Percentiles rank a stretch among this genome's conserved stretches.
phyloP scores from a whole-genome alignment of 2,329 filamentous ascomycete species.

The Cladosporium sp. region DNA sequence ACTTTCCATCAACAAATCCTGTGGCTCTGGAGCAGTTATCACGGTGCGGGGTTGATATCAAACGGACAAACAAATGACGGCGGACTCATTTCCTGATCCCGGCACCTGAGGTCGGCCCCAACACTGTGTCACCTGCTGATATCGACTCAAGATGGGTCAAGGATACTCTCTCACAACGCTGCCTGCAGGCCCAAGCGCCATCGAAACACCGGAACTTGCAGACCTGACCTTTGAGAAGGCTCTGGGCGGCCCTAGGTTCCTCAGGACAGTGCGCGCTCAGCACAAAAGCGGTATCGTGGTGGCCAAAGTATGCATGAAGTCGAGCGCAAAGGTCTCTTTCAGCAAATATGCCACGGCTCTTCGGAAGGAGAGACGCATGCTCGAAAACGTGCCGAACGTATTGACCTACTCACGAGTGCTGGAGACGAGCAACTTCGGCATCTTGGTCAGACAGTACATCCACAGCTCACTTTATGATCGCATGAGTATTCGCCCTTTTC shows the following conservation, averaged over 20 bases:
- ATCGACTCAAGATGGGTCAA: constrained; percentile 74
- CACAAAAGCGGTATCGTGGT: constrained; percentile 90
- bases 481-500: constrained; percentile 90
- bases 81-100: neutral
- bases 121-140: neutral
- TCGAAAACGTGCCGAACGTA: constrained; percentile 86
- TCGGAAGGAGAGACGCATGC: constrained; percentile 76
- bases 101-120: constrained; percentile 12
- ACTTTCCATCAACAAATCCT: neutral
- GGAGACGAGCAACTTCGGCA: constrained; percentile 88
- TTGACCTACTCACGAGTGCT: constrained; percentile 86
- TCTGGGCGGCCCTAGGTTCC: constrained; percentile 87
- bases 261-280: constrained; percentile 91
- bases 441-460: constrained; percentile 90
- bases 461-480: constrained; percentile 97
- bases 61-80: neutral
- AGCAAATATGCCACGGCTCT: constrained; percentile 77
- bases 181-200: constrained; percentile 86
- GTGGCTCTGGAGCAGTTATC: neutral
- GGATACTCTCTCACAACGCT: constrained; percentile 92
- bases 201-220: constrained; percentile 88
- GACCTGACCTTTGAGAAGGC: constrained; percentile 92
- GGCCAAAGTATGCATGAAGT: constrained; percentile 90
- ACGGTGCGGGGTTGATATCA: neutral
- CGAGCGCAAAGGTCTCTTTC: constrained; percentile 75